Evolutionary conservation across 352 stramenopile species (phyloP).

Genomic region (Saprolegnia parasitica): DNA sequence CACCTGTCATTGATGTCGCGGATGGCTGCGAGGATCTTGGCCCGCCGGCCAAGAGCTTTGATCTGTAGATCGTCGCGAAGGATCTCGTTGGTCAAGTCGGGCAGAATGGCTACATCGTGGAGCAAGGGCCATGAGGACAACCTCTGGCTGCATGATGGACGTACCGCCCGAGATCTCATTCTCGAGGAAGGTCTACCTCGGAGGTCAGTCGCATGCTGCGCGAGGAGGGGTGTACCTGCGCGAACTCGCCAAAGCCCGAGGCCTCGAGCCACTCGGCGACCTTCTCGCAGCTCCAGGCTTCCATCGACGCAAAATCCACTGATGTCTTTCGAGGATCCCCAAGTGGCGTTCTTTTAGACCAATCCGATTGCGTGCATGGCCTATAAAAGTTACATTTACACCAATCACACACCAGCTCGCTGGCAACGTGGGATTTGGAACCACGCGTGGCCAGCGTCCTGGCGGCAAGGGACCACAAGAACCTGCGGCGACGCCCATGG

Average conservation of each 20-base stretch:
- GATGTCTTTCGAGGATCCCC: constrained; percentile 1
- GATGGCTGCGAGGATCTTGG: constrained; percentile 10
- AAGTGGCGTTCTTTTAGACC: neutral
- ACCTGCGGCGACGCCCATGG: too few relatives aligned
- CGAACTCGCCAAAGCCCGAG: constrained; percentile 36
- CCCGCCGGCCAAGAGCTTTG: neutral
- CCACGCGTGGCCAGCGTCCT: too few relatives aligned
- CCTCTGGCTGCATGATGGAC: constrained; percentile 18
- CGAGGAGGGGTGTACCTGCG: constrained; percentile 27
- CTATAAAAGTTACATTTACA: neutral
- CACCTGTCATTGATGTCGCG: constrained; percentile 20
- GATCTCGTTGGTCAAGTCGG: constrained; percentile 13
- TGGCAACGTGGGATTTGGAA: too few relatives aligned
- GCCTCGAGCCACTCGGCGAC: constrained; percentile 39
- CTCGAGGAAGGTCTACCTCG: constrained; percentile 39
- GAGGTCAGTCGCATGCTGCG: neutral
- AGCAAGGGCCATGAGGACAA: neutral
- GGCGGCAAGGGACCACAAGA: too few relatives aligned
- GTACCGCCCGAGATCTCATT: constrained; percentile 53
- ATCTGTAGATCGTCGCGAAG: constrained; percentile 13
- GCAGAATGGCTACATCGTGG: neutral
- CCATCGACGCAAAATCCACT: constrained; percentile 12
- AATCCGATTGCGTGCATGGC: neutral
- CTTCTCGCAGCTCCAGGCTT: constrained; percentile 38
- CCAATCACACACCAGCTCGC: too few relatives aligned